Evolutionary conservation across 148 eudicot species (phyloP), one percentile per base, ranked within the genome.

Genomic region (Pouteria glomerata): DNA sequence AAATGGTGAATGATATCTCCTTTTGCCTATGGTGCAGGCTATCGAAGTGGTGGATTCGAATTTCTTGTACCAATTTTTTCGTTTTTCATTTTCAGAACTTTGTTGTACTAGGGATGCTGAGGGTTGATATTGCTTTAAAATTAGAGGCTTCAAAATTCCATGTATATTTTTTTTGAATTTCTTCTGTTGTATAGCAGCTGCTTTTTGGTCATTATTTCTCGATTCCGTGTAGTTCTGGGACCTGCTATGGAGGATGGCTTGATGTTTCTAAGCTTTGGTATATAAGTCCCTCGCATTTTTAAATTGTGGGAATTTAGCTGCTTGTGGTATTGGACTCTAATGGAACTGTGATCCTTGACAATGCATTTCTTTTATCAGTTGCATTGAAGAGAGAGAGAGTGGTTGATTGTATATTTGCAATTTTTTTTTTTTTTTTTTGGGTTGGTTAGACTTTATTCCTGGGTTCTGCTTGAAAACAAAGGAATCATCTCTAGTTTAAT

Each of bases 21-120:
- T 21, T 64, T 24, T 64, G 14, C 48, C n/a, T 70, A 18, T 42
- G 35, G 11, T 71, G 84, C 93, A 91, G 97, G 97, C 42, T 79
- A 56, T 45, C 72, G 52, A 48, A 75, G 44, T 47, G 77, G 75
- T 64, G 75, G 85, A 72, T 44, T 78, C 77, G 78, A 82, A 71
- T 57, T 79, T 57, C 73, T 79, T 55, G 76, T 78, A 53, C 70
- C 74, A 57, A 57, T 89, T 73, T 69, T 82, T 73, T 82, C 75
- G 34, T 61, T 82, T 68, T 81, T 85, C 68, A 72, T 79, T 76
- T 73, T 82, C 51, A 66, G 78, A 77, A 70, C 80, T 47, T 50
- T 80, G 50, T 77, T 82, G 79, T 71, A 71, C 76, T 82, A 71
- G 83, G 69, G 56, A 63, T 11, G 0, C 11, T 61, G n/a, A 60